Evolutionary conservation across 1,284 basidiomycete genomes (phyloP), one percentile per base, ranked within the genome.

Genomic region (Apiotrichum veenhuisii): DNA sequence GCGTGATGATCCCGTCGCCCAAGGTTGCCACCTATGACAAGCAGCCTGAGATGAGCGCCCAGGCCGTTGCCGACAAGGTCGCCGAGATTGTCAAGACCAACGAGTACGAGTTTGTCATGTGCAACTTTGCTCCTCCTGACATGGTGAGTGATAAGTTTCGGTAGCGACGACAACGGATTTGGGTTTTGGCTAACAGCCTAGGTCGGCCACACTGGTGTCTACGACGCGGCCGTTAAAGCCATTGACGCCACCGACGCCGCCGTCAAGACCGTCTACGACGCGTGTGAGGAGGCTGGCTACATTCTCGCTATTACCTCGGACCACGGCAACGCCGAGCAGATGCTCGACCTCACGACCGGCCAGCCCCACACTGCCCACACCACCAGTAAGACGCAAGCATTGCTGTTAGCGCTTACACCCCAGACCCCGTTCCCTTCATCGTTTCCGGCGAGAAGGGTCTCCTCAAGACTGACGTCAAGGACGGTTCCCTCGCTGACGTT

Each of bases 81-180:
- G 88, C 88, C 3, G 86, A 90, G 75, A 80, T 91, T n/a, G 83
- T 94, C 63, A 82, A 82, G 69, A 78, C 80, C 63, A 77, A 81
- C 57, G 80, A 86, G 58, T 82, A 88, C 67, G 88, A 93, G 52
- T 93, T 94, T 73, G 83, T 94, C 61, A 94, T 95, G 91, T 93
- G 90, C 80, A 94, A 93, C 79, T 93, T 93, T 76, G 91, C 91
- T 26, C 91, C 91, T 48, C 91, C 91, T 17, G 91, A 95, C 73
- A 94, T 94, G 91, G 91, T 87, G 53, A 48, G 76, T 73, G 14
- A 11, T 7, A 12, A 17, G 0, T 3, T n/a, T n/a, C n/a, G n/a
- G n/a, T n/a, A n/a, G n/a, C n/a, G n/a, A n/a, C n/a, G n/a, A n/a
- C 1, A 3, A 11, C 20, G 18, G 8, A 18, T n/a, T 20, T 17